These are phyloP conservation scores for Diaporthe sp. DNA, from an alignment of 2,329 filamentous ascomycete species.

Conservation along the genomic window DNA sequence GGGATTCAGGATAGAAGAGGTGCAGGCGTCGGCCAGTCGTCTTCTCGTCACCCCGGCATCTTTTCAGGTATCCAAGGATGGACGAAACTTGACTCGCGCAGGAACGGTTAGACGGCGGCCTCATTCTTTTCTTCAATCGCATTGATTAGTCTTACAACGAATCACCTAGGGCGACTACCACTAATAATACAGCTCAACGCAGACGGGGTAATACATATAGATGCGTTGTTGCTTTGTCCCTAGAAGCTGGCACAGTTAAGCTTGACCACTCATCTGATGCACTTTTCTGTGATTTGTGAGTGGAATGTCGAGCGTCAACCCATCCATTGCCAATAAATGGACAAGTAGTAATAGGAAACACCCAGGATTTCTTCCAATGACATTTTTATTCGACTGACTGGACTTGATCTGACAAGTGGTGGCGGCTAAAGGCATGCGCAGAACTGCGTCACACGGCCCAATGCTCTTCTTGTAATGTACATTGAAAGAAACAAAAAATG, in stretches of 20 bases:
- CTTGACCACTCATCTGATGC: not conserved
- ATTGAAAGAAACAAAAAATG: conserved; percentile 16
- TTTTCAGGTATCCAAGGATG: not conserved
- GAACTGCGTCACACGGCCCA: conserved; percentile 1
- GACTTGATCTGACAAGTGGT: not conserved
- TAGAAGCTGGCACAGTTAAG: not conserved
- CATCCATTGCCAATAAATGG: too few relatives aligned
- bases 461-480: conserved; percentile 19
- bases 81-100: not conserved
- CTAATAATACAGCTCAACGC: not conserved
- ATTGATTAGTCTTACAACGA: conserved; percentile 2
- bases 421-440: conserved; percentile 5
- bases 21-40: not conserved
- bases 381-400: not conserved
- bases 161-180: conserved; percentile 33
- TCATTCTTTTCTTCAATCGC: conserved; percentile 15
- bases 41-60: not conserved
- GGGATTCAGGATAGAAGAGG: not conserved
- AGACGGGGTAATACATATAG: conserved; percentile 26
- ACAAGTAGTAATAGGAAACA: not conserved
- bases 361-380: conserved; percentile 4
- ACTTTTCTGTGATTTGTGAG: not conserved
- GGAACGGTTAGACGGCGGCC: conserved; percentile 6
- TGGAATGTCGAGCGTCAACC: not conserved
- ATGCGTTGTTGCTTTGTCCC: not conserved